Evolutionary conservation across 257 asterid genomes (phyloP), one percentile per base, ranked within the genome.

Genomic region (Agastache rugosa): DNA sequence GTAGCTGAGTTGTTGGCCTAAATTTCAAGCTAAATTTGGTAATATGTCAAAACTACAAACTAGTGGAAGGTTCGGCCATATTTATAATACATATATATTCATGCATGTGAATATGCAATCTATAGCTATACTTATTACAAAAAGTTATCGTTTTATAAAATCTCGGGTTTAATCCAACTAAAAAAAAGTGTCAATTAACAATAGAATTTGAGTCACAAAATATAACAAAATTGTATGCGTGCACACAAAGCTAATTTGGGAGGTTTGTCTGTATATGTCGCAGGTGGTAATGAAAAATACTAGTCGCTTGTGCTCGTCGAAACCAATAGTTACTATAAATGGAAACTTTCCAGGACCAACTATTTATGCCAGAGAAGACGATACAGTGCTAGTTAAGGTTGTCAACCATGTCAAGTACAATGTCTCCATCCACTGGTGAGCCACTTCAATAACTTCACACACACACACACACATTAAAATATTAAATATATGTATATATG

Each of bases 281-380:
- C 77, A 93, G 98, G 98, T 93, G 87, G 93, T 90, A 51, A 84
- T 75, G 95, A 87, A 60, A 68, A 90, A 87, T 22, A 71, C 85
- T 6, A 83, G 81, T 48, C 80, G 90, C 3, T 34, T 93, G 23
- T 93, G 98, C 74, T 89, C 98, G 9, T 78, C 79, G 59, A 93
- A 93, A 79, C 77, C 90, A 4, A 86, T 85, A 11, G 98, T 93
- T 69, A 93, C 98, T 0, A 82, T 93, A 34, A 90, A 90, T n/a
- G 96, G 96, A 23, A 67, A 71, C 63, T 90, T 85, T 66, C 98
- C 98, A 0, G 98, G 98, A 15, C 98, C 98, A 12, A 93, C 98
- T 8, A 31, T 93, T 17, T 93, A 93, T 14, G 98, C 97, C 0
- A 79, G 97, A 79, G 98, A 93, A 87, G 97, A 78, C 60, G 98